Base-by-base conservation (phyloP, 176 grass and related monocot genomes). In the Cenchrus americanus region DNA sequence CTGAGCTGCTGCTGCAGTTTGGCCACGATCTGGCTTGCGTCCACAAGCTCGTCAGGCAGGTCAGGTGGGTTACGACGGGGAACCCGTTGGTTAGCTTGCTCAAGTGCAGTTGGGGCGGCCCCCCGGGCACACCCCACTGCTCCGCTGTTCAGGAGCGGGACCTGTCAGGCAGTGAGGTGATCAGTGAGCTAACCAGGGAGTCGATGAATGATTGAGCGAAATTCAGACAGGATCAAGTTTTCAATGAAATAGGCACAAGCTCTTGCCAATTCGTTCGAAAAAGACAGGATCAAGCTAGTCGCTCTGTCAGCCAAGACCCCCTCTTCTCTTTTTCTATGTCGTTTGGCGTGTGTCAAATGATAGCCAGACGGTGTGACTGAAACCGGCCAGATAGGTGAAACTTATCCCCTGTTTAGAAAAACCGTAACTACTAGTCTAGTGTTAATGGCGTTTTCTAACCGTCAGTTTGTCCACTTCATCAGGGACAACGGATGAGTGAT, bases 11-110 rank as follows among this genome's bases (percentile, higher is more conserved):
- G 62, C 7, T 22, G 78, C 48, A 68, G 60, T 59, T 86, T 59
- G 26, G 53, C n/a, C 8, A 24, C 70, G 46, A 34, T 30, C 27
- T 78, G 57, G 79, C 83, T 62, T 21, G 41, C 88, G 44, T 50
- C 58, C 79, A 86, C 83, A 90, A 86, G 83, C 11, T 19, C 1
- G 42, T 67, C 66, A 50, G 23, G 44, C 47, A 26, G 7, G 88
- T 80, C 67, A 8, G 83, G 66, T 90, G 58, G 79, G 62, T 54
- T 80, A 44, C 40, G 67, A 70, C 80, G 81, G 22, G 6, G 60
- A 49, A 66, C 64, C 69, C 49, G 76, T 85, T 51, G 19, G 77
- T 68, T 84, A 66, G 59, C 75, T 78, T 52, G 21, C 34, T 48
- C 54, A 65, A 69, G 15, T 85, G 82, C 76, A 75, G 80, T 18